phyloP scores from a whole-genome alignment of 2,329 filamentous ascomycete species.

The Endoconidiophora polonica region DNA sequence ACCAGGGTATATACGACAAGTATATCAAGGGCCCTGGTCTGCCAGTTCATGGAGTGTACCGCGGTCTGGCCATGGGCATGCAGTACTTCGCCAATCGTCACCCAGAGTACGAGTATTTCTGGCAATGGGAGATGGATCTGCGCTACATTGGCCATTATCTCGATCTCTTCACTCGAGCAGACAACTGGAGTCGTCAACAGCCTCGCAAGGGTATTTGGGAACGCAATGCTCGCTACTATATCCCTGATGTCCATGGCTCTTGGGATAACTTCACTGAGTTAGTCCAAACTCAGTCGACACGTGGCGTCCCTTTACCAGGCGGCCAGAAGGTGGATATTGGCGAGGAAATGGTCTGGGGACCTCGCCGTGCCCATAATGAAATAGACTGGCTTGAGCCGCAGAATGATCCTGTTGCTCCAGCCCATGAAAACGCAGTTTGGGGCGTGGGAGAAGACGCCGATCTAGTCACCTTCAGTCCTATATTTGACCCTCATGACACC shows the following conservation, averaged over 20 bases:
- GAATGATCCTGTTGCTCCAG: constrained; percentile 55
- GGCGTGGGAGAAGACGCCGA: constrained; percentile 83
- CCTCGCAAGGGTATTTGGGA: constrained; percentile 72
- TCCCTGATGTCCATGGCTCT: constrained; percentile 56
- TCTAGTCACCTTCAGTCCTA: constrained; percentile 76
- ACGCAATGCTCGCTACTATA: constrained; percentile 59
- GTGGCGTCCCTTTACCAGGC: constrained; percentile 2
- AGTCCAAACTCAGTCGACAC: constrained; percentile 22
- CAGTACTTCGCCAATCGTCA: constrained; percentile 83
- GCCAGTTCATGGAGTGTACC: constrained; percentile 81
- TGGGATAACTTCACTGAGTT: constrained; percentile 53
- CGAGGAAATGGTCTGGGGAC: constrained; percentile 65
- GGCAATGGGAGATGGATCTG: constrained; percentile 93
- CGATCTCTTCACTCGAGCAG: constrained; percentile 52
- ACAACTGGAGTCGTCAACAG: constrained; percentile 53
- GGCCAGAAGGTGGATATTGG: constrained; percentile 5
- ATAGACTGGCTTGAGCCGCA: constrained; percentile 57
- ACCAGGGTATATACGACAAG: constrained; percentile 71
- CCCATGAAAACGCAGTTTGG: constrained; percentile 65
- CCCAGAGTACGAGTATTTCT: constrained; percentile 79
- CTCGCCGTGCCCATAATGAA: constrained; percentile 49
- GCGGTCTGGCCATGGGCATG: constrained; percentile 84
- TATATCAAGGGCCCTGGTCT: constrained; percentile 49
- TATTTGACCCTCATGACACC: constrained; percentile 79
- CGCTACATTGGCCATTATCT: constrained; percentile 82